phyloP scores from a whole-genome alignment of 805 yeast genomes.

The Sugiyamaella americana region DNA sequence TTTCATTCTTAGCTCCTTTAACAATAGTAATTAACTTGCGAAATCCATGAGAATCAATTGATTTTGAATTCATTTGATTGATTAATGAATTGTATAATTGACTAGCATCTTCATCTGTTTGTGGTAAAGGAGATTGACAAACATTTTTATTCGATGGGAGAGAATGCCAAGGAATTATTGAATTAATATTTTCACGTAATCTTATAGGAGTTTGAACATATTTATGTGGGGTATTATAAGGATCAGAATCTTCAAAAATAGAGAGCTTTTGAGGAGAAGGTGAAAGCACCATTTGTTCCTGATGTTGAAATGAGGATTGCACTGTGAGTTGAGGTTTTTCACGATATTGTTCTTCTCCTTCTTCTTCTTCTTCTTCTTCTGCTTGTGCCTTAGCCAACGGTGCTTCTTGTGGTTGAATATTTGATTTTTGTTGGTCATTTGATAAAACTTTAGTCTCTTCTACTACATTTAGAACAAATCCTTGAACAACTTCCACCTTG shows the following conservation, averaged over 20 bases:
- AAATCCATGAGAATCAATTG: conserved; percentile 22
- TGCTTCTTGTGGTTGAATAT: too few species aligned
- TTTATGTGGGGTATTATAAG: not conserved
- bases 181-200: conserved; percentile 5
- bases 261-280: conserved; percentile 7
- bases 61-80: conserved; percentile 13
- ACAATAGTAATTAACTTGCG: conserved; percentile 20
- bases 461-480: too few species aligned
- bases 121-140: conserved; percentile 18
- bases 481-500: not conserved
- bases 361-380: not conserved
- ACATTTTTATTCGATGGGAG: conserved; percentile 15
- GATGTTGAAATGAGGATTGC: not conserved
- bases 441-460: too few species aligned
- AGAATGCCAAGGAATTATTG: conserved; percentile 15
- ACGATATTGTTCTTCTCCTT: not conserved
- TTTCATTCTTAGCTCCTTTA: conserved; percentile 8
- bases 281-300: not conserved
- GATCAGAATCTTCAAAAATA: conserved; percentile 17
- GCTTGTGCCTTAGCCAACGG: too few species aligned
- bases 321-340: not conserved
- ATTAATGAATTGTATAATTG: conserved; percentile 17
- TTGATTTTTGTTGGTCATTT: too few species aligned
- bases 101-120: conserved; percentile 14
- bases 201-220: conserved; percentile 13